Evolutionary conservation across 1,284 basidiomycete genomes (phyloP), one percentile per base, ranked within the genome.

Genomic region (Rhizoctonia solani): DNA sequence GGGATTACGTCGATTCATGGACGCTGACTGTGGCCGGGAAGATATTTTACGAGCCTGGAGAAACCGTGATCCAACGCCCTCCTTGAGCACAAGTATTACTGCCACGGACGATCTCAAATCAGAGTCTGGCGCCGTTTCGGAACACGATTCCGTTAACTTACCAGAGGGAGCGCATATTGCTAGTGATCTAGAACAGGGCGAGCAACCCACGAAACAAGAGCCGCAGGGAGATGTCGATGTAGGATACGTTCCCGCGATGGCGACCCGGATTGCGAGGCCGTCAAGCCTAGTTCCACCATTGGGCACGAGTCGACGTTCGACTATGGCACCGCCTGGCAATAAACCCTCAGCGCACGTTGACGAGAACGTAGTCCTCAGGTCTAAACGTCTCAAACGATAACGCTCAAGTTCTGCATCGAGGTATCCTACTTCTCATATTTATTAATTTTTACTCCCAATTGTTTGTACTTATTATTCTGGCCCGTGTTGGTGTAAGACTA

Each of bases 1-100:
- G 87, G 84, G 77, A 86, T 68, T 88, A 86, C 70, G 78, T 81
- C 4, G 87, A 89, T 69, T 77, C 84, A 59, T 91, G 90, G 88
- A 81, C 85, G 50, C 76, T 88, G 65, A 90, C 89, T 6, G 79
- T 82, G 81, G 76, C 69, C 83, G 90, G 30, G 83, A 87, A 4
- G 77, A 79, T 2, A 75, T 90, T 23, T 71, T 92, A 50, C 78
- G 80, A 53, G 77, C 79, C 32, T 83, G 83, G 82, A 67, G 37
- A 29, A 63, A 63, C 47, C 47, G 49, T 4, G 59, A 63, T 39
- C 46, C 37, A 30, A 53, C 59, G 1, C 59, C 59, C 5, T 63
- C 59, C 3, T 53, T 63, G 49, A 63, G 46, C 6, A 63, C 47
- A 23, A 34, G 47, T 14, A 37, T 63, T 6, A 63, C 59, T n/a